These are phyloP conservation scores for Leishmania amazonensis DNA, from an alignment of 208 protist species.

Conservation along the genomic window DNA sequence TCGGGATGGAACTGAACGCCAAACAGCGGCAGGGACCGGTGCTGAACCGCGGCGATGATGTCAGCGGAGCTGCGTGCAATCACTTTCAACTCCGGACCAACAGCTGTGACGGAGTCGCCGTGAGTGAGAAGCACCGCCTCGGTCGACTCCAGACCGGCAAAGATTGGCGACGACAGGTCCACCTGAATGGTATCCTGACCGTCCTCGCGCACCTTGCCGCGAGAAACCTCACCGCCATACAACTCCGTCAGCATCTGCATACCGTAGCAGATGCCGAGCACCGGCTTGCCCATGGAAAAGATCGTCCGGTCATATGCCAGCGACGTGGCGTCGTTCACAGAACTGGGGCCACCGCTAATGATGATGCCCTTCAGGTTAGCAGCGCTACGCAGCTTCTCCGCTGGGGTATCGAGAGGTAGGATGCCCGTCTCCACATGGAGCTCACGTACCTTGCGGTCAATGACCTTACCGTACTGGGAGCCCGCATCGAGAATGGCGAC, in stretches of 20 bases:
- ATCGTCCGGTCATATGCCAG: slow-evolving; percentile 77
- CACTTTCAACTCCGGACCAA: slow-evolving; percentile 49
- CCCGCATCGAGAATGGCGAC: slow-evolving; percentile 96
- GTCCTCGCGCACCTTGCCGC: slow-evolving; percentile 92
- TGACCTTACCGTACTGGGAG: slow-evolving; percentile 97
- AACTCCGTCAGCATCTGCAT: slow-evolving; percentile 93
- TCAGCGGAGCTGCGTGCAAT: slow-evolving; percentile 68
- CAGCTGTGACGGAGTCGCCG: slow-evolving; percentile 84
- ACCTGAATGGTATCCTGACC: slow-evolving; percentile 92
- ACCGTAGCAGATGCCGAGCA: slow-evolving; percentile 99
- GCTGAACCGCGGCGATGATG: slow-evolving; percentile 86
- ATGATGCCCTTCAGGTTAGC: slow-evolving; percentile 91
- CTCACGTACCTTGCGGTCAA: slow-evolving; percentile 96
- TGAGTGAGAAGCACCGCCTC: slow-evolving; percentile 95
- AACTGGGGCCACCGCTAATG: slow-evolving; percentile 95
- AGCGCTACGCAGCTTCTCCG: slow-evolving; percentile 47
- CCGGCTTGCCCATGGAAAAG: slow-evolving; percentile 85
- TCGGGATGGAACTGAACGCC: slow-evolving; percentile 99
- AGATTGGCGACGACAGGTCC: slow-evolving; percentile 59
- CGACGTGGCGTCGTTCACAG: slow-evolving; percentile 88
- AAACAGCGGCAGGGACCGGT: slow-evolving; percentile 70
- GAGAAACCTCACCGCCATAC: slow-evolving; percentile 91
- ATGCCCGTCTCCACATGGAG: slow-evolving; percentile 92
- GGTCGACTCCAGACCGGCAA: slow-evolving; percentile 50
- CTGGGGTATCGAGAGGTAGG: slow-evolving; percentile 81